Evolutionary conservation across 1,139 yeast species (phyloP), one percentile per base, ranked within the genome.

Genomic region (Kodamaea anthophila): DNA sequence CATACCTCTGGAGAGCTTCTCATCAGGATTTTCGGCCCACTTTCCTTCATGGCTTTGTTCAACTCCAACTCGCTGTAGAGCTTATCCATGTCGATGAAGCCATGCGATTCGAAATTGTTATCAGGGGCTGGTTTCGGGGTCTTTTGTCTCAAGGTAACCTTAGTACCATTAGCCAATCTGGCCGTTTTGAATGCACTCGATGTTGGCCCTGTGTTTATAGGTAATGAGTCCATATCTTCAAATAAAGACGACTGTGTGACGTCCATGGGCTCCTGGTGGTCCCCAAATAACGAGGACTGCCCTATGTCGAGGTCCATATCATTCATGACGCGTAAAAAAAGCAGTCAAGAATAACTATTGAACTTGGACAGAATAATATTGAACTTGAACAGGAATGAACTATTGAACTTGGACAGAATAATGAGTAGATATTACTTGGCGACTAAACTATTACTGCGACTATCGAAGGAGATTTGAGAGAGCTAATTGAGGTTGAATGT

Each of bases 1-100:
- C 85, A 79, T 6, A 79, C 49, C 23, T 46, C 44, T 4, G 32
- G 12, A n/a, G 23, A 9, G 5, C 19, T 15, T 18, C 15, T 27
- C n/a, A n/a, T n/a, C n/a, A n/a, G n/a, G n/a, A n/a, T n/a, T 6
- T 12, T 21, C 5, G 7, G 22, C 14, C 16, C 19, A 9, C 18
- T 13, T 19, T 40, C 42, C 30, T 53, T 51, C 21, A 47, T 36
- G 11, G 46, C 35, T 25, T 53, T 51, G 27, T 46, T 41, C 27
- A 57, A 37, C 21, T 51, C 49, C 1, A 57, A 63, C 33, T 45
- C 53, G 23, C 47, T 47, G 37, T 58, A 55, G 13, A 63, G 40
- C 2, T 36, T 34, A 24, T 60, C 61, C 54, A 59, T 59, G 33
- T 60, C 54, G 28, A 60, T 46, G 18, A 51, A 42, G 13, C 19